A percentile compares a stretch with the other conserved stretches of the same genome.
These are phyloP conservation scores for Lentinula sp. DNA, from an alignment of 768 basidiomycete species.

Conservation along the genomic window DNA sequence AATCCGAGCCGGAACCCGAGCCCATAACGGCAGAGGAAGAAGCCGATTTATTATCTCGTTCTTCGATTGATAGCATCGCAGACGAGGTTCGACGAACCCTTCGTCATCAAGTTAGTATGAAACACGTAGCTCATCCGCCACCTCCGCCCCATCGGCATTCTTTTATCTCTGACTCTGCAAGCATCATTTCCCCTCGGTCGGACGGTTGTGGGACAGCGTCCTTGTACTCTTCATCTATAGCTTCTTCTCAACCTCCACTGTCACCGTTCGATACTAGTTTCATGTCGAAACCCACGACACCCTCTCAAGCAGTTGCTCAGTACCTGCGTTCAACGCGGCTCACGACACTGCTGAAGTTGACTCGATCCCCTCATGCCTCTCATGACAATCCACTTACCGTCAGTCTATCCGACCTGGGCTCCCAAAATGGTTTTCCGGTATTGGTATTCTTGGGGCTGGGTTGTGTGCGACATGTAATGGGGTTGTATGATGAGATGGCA, in stretches of 20 bases:
- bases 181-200: conserved; percentile 48
- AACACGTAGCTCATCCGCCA: conserved; percentile 29
- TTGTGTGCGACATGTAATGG: conserved; percentile 92
- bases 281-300: conserved; percentile 37
- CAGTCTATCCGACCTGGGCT: conserved; percentile 91
- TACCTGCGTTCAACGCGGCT: conserved; percentile 84
- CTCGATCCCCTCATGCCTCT: conserved; percentile 74
- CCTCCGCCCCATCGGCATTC: conserved; percentile 46
- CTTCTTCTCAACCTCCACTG: conserved; percentile 36
- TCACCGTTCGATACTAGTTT: conserved; percentile 40
- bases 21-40: conserved; percentile 50
- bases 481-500: conserved; percentile 95
- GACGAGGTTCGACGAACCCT: conserved; percentile 74
- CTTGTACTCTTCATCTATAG: conserved; percentile 43
- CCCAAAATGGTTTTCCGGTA: conserved; percentile 78
- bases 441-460: conserved; percentile 92
- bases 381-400: conserved; percentile 70
- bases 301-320: conserved; percentile 72
- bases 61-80: conserved; percentile 83
- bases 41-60: conserved; percentile 64
- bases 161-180: conserved; percentile 49
- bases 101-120: conserved; percentile 46
- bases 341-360: conserved; percentile 76
- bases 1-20: conserved; percentile 49
- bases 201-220: conserved; percentile 47